Evolutionary conservation across 2,329 filamentous ascomycete species (phyloP).

Genomic region (Trichophyton verrucosum): DNA sequence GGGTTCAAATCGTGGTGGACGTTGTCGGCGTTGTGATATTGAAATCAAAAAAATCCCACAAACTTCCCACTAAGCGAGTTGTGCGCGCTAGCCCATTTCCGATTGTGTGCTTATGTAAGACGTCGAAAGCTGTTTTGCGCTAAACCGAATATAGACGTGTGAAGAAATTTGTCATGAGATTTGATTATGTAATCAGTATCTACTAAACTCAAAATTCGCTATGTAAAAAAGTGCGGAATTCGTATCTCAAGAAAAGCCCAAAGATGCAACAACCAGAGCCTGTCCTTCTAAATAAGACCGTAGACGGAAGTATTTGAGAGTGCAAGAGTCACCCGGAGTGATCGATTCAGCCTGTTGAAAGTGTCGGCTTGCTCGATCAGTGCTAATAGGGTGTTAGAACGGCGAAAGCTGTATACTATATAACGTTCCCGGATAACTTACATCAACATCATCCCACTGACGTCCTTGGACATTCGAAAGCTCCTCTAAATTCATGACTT

Average conservation of each 20-base stretch:
- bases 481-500: conserved; percentile 72
- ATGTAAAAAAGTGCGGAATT: neutral
- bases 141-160: neutral
- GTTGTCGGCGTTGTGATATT: conserved; percentile 24
- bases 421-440: conserved; percentile 7
- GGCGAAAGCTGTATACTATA: neutral
- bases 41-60: conserved; percentile 32
- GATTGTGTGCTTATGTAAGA: conserved; percentile 9
- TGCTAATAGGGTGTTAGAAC: conserved; percentile 4
- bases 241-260: neutral
- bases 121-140: neutral
- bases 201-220: neutral
- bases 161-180: neutral
- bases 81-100: conserved; percentile 10
- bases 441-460: conserved; percentile 58
- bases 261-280: neutral
- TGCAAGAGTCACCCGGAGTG: neutral
- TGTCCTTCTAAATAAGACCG: neutral
- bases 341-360: neutral
- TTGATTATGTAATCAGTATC: conserved; percentile 1
- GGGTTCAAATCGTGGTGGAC: conserved; percentile 26
- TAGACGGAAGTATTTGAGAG: neutral
- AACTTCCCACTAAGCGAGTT: conserved; percentile 35
- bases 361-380: neutral
- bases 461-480: conserved; percentile 70